phyloP scores from a whole-genome alignment of 345 rosid genomes.

The Euphorbia lathyris region DNA sequence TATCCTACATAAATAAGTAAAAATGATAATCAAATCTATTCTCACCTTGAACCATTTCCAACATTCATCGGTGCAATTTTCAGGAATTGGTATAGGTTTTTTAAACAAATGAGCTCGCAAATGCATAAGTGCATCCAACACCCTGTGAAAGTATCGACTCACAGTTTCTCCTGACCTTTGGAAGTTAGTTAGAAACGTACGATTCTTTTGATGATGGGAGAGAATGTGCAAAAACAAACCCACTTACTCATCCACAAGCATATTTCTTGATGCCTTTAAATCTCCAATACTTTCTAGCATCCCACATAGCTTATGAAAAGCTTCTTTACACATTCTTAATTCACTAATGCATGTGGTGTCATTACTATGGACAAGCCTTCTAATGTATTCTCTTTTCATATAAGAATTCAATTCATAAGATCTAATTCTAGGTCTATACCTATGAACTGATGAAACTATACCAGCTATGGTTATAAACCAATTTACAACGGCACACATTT shows the following conservation, averaged over 20 bases:
- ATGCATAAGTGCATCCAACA: neutral
- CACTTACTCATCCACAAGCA: neutral
- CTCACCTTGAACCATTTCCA: too few species aligned
- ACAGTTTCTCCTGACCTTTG: too few species aligned
- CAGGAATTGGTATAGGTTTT: neutral
- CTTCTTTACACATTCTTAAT: too few species aligned
- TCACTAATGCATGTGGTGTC: too few species aligned
- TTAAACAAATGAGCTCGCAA: neutral
- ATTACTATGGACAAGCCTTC: too few species aligned
- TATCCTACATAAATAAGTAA: neutral
- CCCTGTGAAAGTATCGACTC: neutral
- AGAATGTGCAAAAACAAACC: neutral
- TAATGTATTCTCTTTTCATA: too few species aligned
- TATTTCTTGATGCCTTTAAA: neutral
- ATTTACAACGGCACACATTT: too few species aligned
- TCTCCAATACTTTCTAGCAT: neutral
- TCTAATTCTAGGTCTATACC: neutral
- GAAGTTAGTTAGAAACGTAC: too few species aligned
- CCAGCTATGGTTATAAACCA: neutral
- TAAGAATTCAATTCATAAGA: too few species aligned
- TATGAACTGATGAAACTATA: neutral
- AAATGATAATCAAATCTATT: neutral
- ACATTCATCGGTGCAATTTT: neutral
- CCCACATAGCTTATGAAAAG: neutral
- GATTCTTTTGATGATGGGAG: too few species aligned